Percentiles rank a stretch among this genome's conserved stretches.
Conservation (phyloP, 2,329 filamentous ascomycete genomes). For the Aureobasidium sp. region DNA sequence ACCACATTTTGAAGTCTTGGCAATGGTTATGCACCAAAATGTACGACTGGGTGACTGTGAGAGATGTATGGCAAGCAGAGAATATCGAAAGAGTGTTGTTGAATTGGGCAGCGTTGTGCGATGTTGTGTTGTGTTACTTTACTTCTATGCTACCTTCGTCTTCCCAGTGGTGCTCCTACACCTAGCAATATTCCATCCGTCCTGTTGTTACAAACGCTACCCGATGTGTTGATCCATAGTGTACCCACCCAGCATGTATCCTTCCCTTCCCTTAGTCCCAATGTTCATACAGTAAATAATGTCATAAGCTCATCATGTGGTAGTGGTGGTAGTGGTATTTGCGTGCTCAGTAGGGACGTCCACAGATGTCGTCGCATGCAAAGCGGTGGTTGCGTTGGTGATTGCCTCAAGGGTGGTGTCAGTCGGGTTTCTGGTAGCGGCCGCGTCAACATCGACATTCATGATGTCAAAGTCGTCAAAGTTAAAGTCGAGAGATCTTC, state of each 20-base stretch:
- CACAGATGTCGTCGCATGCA: neutral
- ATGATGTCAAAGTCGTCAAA: slow-evolving; percentile 7
- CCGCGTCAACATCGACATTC: neutral
- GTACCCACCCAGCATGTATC: neutral
- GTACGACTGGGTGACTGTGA: no score
- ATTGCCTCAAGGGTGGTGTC: neutral
- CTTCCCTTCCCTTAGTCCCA: neutral
- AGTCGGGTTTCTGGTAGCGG: neutral
- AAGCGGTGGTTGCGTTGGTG: slow-evolving; percentile 5
- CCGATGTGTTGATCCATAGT: neutral
- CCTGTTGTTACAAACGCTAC: neutral
- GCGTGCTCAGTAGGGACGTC: neutral
- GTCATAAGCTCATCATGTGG: slow-evolving; percentile 9
- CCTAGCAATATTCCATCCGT: neutral
- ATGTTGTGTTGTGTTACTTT: neutral
- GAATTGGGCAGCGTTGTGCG: neutral
- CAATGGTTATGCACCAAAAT: neutral
- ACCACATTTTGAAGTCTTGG: no score
- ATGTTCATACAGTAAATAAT: slow-evolving; percentile 13
- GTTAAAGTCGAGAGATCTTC: slow-evolving; percentile 23
- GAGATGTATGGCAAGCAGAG: no score
- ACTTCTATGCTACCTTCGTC: neutral
- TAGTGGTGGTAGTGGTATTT: neutral
- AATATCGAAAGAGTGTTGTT: no score
- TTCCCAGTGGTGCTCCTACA: neutral